These are phyloP conservation scores for Puccinia brachypodii DNA, from an alignment of 1,284 basidiomycete species.

Conservation along the genomic window DNA sequence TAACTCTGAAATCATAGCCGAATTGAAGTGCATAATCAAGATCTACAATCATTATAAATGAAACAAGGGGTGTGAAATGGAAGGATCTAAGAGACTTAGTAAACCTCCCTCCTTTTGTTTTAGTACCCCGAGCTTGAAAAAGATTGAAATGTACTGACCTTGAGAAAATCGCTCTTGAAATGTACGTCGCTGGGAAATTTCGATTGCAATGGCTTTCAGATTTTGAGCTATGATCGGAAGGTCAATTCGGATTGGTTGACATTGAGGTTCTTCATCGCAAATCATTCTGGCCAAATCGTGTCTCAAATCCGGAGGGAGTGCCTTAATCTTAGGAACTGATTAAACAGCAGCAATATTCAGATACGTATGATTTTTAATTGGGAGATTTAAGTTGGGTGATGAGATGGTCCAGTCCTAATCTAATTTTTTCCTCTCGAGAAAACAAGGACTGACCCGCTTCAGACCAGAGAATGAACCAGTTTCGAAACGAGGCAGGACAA, in stretches of 20 bases:
- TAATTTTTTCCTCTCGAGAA: neutral
- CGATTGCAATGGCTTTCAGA: constrained; percentile 35
- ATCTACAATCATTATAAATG: neutral
- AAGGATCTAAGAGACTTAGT: neutral
- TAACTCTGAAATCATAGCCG: constrained; percentile 4
- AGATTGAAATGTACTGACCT: neutral
- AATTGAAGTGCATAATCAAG: constrained; percentile 40
- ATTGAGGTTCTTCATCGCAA: constrained; percentile 36
- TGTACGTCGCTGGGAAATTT: constrained; percentile 44
- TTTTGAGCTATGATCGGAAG: constrained; percentile 36
- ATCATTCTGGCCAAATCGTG: constrained; percentile 46
- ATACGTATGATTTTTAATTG: neutral
- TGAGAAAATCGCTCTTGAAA: constrained; percentile 45
- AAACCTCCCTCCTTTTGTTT: neutral
- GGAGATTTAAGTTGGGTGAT: neutral
- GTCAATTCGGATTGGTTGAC: constrained; percentile 32
- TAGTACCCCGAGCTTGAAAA: neutral
- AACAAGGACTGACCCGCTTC: constrained; percentile 13
- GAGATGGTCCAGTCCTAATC: neutral
- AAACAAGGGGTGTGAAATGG: neutral
- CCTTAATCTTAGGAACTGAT: constrained; percentile 28
- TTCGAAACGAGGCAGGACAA: constrained; percentile 41
- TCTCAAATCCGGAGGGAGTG: constrained; percentile 3
- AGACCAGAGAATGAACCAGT: constrained; percentile 43
- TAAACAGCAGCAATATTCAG: neutral